Evolutionary conservation across 495 filamentous ascomycete genomes (phyloP).

Genomic region (Hyaloscypha bicolor): DNA sequence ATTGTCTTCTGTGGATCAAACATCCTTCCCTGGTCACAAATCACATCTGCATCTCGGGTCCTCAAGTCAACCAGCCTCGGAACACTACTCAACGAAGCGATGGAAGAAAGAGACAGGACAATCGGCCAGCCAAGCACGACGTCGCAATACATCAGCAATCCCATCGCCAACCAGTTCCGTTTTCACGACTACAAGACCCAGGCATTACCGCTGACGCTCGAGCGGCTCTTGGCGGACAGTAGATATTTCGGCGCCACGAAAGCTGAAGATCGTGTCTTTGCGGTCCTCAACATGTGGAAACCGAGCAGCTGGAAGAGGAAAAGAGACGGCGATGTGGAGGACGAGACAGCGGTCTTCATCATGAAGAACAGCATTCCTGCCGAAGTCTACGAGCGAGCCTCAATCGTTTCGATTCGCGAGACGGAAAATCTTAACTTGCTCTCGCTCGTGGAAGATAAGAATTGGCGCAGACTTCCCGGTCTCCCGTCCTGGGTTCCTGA

Average conservation of each 20-base stretch:
- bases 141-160: slow-evolving; percentile 17
- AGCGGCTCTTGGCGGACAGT: slow-evolving; percentile 21
- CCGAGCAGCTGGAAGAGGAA: too few relatives aligned
- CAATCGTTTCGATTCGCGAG: slow-evolving; percentile 26
- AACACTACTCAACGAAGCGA: slow-evolving; percentile 12
- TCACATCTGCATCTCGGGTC: slow-evolving; percentile 16
- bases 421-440: slow-evolving; percentile 24
- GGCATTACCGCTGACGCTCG: slow-evolving; percentile 1
- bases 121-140: slow-evolving; percentile 14
- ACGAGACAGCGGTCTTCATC: background rate
- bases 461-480: background rate
- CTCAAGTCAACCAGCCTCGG: slow-evolving; percentile 21
- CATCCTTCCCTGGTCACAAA: slow-evolving; percentile 19
- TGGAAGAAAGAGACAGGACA: slow-evolving; percentile 6
- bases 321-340: background rate
- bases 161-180: slow-evolving; percentile 24
- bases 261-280: slow-evolving; percentile 25
- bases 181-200: slow-evolving; percentile 22
- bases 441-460: slow-evolving; percentile 25
- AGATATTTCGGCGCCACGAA: slow-evolving; percentile 27
- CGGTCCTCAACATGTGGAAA: slow-evolving; percentile 25
- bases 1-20: slow-evolving; percentile 7
- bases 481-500: slow-evolving; percentile 33
- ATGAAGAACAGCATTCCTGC: slow-evolving; percentile 10
- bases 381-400: slow-evolving; percentile 16